Percentiles rank a stretch among this genome's conserved stretches.
These are phyloP conservation scores for Venustampulla echinocandica DNA, from an alignment of 495 filamentous ascomycete species.

Conservation along the genomic window DNA sequence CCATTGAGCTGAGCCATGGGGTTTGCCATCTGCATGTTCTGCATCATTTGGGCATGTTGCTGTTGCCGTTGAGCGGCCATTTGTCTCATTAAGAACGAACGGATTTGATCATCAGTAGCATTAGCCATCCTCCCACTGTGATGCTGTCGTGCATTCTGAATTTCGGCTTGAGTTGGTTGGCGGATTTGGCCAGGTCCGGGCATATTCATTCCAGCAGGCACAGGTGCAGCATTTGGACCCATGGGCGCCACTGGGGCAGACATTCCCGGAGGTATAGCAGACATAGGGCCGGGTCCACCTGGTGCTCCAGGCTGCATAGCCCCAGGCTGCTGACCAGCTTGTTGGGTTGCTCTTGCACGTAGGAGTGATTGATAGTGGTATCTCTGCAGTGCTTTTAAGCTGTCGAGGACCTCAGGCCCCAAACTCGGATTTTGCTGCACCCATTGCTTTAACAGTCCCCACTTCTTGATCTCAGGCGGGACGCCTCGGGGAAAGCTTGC, in stretches of 20 bases:
- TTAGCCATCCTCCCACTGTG: slow-evolving; percentile 32
- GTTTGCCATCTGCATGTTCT: not conserved
- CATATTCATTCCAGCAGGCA: slow-evolving; percentile 16
- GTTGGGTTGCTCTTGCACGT: slow-evolving; percentile 19
- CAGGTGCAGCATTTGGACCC: slow-evolving; percentile 11
- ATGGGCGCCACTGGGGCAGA: slow-evolving; percentile 22
- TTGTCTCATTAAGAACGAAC: slow-evolving; percentile 24
- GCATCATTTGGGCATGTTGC: slow-evolving; percentile 4
- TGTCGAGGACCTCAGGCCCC: slow-evolving; percentile 31
- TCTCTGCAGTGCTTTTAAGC: slow-evolving; percentile 43
- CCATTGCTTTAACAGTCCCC: slow-evolving; percentile 64
- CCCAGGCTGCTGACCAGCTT: slow-evolving; percentile 12
- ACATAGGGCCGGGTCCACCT: slow-evolving; percentile 24
- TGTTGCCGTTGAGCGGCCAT: slow-evolving; percentile 28
- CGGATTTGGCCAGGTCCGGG: slow-evolving; percentile 23
- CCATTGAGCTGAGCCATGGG: not conserved
- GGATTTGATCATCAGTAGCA: slow-evolving; percentile 48
- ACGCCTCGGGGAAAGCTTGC: slow-evolving; percentile 31
- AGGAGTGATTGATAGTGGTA: slow-evolving; percentile 41
- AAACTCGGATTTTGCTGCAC: slow-evolving; percentile 38
- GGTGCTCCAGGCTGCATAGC: slow-evolving; percentile 32
- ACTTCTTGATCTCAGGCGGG: slow-evolving; percentile 57
- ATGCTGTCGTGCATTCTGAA: slow-evolving; percentile 34
- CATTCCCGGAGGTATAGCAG: slow-evolving; percentile 20
- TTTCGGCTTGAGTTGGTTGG: slow-evolving; percentile 35